Conservation (phyloP, 2,329 filamentous ascomycete species). For the Orbilia brochopaga region DNA sequence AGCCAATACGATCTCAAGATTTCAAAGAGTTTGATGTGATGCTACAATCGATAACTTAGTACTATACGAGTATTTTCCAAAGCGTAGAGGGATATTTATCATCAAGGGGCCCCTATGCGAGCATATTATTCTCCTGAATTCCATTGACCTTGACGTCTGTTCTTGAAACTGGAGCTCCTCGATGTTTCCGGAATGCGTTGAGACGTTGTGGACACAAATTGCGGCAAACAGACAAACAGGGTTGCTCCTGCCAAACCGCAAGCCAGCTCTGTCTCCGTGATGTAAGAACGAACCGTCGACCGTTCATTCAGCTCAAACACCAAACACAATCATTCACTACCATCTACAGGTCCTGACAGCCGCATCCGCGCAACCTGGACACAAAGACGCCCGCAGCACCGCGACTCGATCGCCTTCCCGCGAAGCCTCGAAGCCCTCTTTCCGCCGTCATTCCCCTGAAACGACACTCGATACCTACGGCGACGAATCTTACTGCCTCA, state of each 20-base stretch:
- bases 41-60: no score
- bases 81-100: no score
- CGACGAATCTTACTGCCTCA: not conserved
- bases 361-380: not conserved
- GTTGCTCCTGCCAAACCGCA: slow-evolving; percentile 33
- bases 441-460: not conserved
- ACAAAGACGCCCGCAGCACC: not conserved
- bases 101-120: no score
- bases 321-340: not conserved
- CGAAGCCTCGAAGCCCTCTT: not conserved
- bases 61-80: no score
- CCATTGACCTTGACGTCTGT: not conserved
- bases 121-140: no score
- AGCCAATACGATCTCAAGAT: no score
- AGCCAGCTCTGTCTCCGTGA: slow-evolving; percentile 25
- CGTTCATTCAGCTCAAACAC: not conserved
- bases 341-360: not conserved
- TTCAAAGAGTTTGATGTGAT: no score
- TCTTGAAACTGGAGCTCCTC: not conserved
- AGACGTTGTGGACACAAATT: slow-evolving; percentile 26
- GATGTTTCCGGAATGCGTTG: slow-evolving; percentile 20
- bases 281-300: slow-evolving; percentile 9
- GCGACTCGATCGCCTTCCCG: not conserved
- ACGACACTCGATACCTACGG: slow-evolving; percentile 6
- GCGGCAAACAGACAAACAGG: slow-evolving; percentile 3